Evolutionary conservation across 2,329 filamentous ascomycete species (phyloP), one percentile per base, ranked within the genome.

Genomic region (Periconia sp.): DNA sequence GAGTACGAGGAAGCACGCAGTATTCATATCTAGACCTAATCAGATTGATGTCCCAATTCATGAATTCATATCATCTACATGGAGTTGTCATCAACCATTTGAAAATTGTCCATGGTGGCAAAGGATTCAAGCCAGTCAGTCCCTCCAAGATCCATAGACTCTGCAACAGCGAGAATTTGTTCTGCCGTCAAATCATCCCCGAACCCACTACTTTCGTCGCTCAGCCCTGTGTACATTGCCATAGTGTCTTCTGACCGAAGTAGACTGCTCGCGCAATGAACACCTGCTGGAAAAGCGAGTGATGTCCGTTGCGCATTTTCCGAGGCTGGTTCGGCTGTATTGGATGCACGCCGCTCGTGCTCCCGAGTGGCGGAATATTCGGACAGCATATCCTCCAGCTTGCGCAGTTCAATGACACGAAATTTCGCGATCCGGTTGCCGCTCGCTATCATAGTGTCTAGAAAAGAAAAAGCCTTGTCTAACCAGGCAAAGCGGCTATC

Each of bases 371-470:
- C 38, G 0, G 65, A 55, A 11, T 70, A 52, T 5, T 62, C 57
- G 5, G 52, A 56, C 3, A 76, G 35, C 61, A 75, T 70, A 18
- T 70, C 63, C 7, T 74, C 69, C 1, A 79, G 59, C 33, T 76
- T 74, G 23, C 74, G 68, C 1, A 80, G 59, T 45, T 80, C 78
- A 1, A 65, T 65, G 30, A 72, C 67, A 9, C 73, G 68, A 25
- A 74, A 74, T 5, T 64, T 63, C 0, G 78, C 78, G 8, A 79
- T 70, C 1, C 71, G 59, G 32, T 78, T 79, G 0, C 77, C 76
- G 23, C 69, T 69, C 1, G 65, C 61, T 6, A 73, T 63, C 63
- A 80, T 78, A 10, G 76, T 75, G 18, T 77, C 73, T 4, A 80
- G 67, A 5, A 79, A 69, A 0, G 50, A 40, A 26, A 74, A 73